Percentiles rank a stretch among this genome's conserved stretches.
phyloP scores from a whole-genome alignment of 1,284 basidiomycete species.

The Boletus austroedulis region DNA sequence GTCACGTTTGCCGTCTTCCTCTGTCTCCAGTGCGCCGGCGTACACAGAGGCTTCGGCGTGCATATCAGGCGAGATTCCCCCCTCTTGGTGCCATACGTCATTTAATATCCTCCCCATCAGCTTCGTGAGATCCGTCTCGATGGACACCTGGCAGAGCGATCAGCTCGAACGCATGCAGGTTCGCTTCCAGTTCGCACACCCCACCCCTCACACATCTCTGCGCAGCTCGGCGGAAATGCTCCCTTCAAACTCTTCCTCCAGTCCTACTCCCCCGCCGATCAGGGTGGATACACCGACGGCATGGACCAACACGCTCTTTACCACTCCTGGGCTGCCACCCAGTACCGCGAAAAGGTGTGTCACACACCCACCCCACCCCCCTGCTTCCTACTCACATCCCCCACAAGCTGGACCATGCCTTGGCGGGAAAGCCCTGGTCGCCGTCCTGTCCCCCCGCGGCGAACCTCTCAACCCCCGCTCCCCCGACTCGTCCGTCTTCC shows the following conservation, averaged over 20 bases:
- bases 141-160: conserved; percentile 94
- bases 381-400: conserved; percentile 6
- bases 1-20: conserved; percentile 81
- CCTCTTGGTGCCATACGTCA: not conserved
- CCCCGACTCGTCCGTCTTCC: conserved; percentile 56
- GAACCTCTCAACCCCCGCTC: conserved; percentile 32
- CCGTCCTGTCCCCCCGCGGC: conserved; percentile 60
- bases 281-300: conserved; percentile 71
- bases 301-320: conserved; percentile 79
- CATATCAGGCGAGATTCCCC: conserved; percentile 65
- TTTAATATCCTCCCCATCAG: conserved; percentile 41
- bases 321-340: conserved; percentile 87
- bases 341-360: conserved; percentile 85
- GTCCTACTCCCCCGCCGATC: conserved; percentile 65
- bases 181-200: conserved; percentile 19
- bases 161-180: conserved; percentile 91
- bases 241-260: conserved; percentile 78
- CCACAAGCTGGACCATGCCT: conserved; percentile 61
- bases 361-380: not conserved
- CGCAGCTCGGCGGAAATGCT: conserved; percentile 79
- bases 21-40: conserved; percentile 88
- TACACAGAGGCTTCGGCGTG: conserved; percentile 86
- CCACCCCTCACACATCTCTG: conserved; percentile 14
- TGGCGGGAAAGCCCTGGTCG: conserved; percentile 70
- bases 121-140: conserved; percentile 89